Conservation (phyloP, 2,329 filamentous ascomycete species). For the Pseudohalonectria lignicola region DNA sequence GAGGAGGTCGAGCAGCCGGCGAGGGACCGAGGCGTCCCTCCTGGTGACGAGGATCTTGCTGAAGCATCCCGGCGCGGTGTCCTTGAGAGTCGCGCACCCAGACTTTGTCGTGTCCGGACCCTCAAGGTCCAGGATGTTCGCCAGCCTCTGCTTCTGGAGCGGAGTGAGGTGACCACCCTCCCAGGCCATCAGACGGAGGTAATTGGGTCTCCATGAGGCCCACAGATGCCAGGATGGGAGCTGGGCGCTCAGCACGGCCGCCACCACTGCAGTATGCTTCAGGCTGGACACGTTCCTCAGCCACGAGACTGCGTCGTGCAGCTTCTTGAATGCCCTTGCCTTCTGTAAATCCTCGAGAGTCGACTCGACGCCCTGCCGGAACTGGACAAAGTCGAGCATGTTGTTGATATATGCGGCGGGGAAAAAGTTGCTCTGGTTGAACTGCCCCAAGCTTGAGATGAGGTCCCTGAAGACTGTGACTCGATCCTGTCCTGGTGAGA, state of each 20-base stretch:
- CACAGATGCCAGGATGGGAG: slow-evolving; percentile 8
- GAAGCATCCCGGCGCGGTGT: slow-evolving; percentile 8
- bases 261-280: slow-evolving; percentile 27
- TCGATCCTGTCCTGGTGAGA: slow-evolving; percentile 1
- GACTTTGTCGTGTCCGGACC: slow-evolving; percentile 9
- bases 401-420: slow-evolving; percentile 6
- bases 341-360: slow-evolving; percentile 1
- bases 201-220: slow-evolving; percentile 11
- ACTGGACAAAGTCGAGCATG: slow-evolving; percentile 5
- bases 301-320: slow-evolving; percentile 6
- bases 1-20: slow-evolving; percentile 7
- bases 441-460: slow-evolving; percentile 1
- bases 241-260: slow-evolving; percentile 6
- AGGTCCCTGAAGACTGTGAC: slow-evolving; percentile 3
- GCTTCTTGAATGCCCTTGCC: neutral
- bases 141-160: slow-evolving; percentile 6
- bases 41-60: slow-evolving; percentile 4
- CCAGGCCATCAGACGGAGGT: slow-evolving; percentile 9
- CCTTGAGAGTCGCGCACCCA: slow-evolving; percentile 7
- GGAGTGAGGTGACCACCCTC: slow-evolving; percentile 8
- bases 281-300: neutral
- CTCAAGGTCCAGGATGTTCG: slow-evolving; percentile 10
- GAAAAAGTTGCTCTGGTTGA: slow-evolving; percentile 3
- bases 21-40: slow-evolving; percentile 3
- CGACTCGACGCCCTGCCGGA: slow-evolving; percentile 1